Evolutionary conservation across 2,329 filamentous ascomycete species (phyloP).

Genomic region (Fonsecaea multimorphosa): DNA sequence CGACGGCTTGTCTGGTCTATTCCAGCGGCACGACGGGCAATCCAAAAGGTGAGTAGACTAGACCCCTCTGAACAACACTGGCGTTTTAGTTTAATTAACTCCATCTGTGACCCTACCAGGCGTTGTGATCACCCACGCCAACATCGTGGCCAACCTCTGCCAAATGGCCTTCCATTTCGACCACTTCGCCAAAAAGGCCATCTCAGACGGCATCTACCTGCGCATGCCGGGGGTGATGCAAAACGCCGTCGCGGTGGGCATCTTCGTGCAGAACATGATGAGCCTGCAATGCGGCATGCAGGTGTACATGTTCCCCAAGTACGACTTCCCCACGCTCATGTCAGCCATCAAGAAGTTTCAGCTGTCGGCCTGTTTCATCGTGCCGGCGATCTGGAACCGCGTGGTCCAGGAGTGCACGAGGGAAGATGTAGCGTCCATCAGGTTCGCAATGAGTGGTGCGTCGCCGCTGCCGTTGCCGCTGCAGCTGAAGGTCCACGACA

Average conservation of each 20-base stretch:
- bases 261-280: constrained; percentile 34
- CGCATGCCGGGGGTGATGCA: constrained; percentile 33
- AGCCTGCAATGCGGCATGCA: constrained; percentile 31
- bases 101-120: constrained; percentile 1
- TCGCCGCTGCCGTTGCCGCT: constrained; percentile 26
- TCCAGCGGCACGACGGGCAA: constrained; percentile 78
- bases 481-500: constrained; percentile 26
- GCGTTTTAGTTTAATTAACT: neutral
- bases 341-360: constrained; percentile 23
- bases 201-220: constrained; percentile 26
- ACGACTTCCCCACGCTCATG: constrained; percentile 28
- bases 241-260: constrained; percentile 30
- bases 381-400: constrained; percentile 31
- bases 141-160: constrained; percentile 30
- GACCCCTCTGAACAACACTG: neutral
- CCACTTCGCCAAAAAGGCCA: constrained; percentile 25
- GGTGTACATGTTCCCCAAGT: constrained; percentile 32
- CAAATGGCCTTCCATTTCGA: constrained; percentile 34
- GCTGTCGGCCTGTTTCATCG: constrained; percentile 31
- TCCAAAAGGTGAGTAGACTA: constrained; percentile 63
- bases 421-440: constrained; percentile 23
- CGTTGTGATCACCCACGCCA: constrained; percentile 28
- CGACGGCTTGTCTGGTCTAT: constrained; percentile 71
- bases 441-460: constrained; percentile 32
- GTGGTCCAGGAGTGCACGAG: constrained; percentile 30